phyloP scores from a whole-genome alignment of 202 grass and related monocot genomes.

The Setaria italica region DNA sequence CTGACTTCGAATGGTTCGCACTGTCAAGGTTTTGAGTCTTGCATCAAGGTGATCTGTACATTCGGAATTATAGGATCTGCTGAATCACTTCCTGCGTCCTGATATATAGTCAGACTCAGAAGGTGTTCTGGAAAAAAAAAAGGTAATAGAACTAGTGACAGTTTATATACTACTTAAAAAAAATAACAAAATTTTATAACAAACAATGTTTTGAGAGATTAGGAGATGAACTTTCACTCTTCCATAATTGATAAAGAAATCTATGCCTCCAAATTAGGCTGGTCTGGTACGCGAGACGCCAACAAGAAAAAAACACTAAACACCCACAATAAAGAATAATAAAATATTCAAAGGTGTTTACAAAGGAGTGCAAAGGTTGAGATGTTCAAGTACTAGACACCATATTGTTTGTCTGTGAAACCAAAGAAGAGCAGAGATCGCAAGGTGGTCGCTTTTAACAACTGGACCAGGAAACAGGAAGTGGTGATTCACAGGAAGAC shows the following conservation, averaged over 20 bases:
- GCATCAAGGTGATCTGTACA: neutral
- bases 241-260: neutral
- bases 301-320: neutral
- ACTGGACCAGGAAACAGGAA: constrained; percentile 32
- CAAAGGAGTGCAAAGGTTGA: constrained; percentile 41
- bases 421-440: constrained; percentile 38
- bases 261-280: neutral
- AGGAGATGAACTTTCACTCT: neutral
- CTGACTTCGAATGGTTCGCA: neutral
- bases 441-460: constrained; percentile 32
- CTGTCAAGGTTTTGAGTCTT: neutral
- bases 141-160: no score
- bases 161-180: neutral
- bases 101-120: no score
- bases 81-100: no score
- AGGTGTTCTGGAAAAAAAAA: no score
- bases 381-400: constrained; percentile 21
- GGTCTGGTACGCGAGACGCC: neutral
- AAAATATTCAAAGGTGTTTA: constrained; percentile 48
- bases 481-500: constrained; percentile 34
- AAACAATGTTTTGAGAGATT: neutral
- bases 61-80: neutral
- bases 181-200: neutral
- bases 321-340: constrained; percentile 45
- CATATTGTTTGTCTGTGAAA: constrained; percentile 24